phyloP scores from a whole-genome alignment of 768 basidiomycete genomes.

The Paxillus ammoniavirescens region DNA sequence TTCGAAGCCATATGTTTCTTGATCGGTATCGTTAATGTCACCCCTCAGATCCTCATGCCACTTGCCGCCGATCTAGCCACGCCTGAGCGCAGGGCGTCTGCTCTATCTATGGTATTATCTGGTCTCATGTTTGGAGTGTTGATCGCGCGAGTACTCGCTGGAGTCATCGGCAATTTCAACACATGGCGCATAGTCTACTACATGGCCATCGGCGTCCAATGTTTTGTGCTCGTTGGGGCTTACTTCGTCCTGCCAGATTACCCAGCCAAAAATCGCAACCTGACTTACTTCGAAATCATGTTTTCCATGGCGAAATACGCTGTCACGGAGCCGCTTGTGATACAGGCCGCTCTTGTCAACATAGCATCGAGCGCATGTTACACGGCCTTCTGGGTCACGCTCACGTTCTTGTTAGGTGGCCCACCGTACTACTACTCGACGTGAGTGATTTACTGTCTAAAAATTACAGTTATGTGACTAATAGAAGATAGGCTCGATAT shows the following conservation, averaged over 20 bases:
- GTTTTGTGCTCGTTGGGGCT: slow-evolving; percentile 51
- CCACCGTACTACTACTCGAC: slow-evolving; percentile 72
- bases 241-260: slow-evolving; percentile 77
- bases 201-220: slow-evolving; percentile 71
- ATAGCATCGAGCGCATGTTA: slow-evolving; percentile 59
- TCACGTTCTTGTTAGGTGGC: slow-evolving; percentile 80
- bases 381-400: slow-evolving; percentile 65
- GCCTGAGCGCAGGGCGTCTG: slow-evolving; percentile 65
- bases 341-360: slow-evolving; percentile 66
- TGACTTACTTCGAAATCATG: slow-evolving; percentile 68
- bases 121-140: slow-evolving; percentile 72
- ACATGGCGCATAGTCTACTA: slow-evolving; percentile 79
- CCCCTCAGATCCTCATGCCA: slow-evolving; percentile 73
- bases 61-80: slow-evolving; percentile 77
- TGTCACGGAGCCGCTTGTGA: slow-evolving; percentile 73
- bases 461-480: too few species aligned
- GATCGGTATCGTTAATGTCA: slow-evolving; percentile 68
- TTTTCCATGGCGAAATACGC: slow-evolving; percentile 76
- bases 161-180: slow-evolving; percentile 69
- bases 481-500: too few species aligned
- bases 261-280: slow-evolving; percentile 64
- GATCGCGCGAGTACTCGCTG: slow-evolving; percentile 71
- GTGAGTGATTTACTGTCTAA: too few species aligned
- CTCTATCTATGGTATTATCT: slow-evolving; percentile 72
- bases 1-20: slow-evolving; percentile 73